Evolutionary conservation across 2,329 filamentous ascomycete genomes (phyloP).

Genomic region (Trichophyton equinum): DNA sequence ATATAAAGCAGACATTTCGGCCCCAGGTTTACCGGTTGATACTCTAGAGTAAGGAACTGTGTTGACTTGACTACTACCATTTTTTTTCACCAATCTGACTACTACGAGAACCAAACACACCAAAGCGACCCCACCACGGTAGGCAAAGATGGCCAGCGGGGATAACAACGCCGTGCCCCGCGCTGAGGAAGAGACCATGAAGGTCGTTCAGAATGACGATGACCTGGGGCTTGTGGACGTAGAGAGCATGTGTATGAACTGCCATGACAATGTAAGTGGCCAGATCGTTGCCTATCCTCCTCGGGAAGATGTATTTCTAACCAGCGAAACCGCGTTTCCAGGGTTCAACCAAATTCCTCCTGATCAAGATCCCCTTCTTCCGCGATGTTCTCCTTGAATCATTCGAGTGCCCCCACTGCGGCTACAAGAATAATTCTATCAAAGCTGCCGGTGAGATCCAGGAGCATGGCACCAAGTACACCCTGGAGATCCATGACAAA

Average conservation of each 20-base stretch:
- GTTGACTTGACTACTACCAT: not conserved
- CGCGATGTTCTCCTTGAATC: conserved; percentile 96
- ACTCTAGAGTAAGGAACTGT: not conserved
- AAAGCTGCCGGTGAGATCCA: conserved; percentile 88
- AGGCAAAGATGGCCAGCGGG: not conserved
- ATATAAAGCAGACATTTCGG: not conserved
- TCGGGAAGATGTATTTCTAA: conserved; percentile 5
- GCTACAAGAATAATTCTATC: conserved; percentile 83
- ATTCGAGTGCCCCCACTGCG: conserved; percentile 82
- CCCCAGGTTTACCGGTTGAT: not conserved
- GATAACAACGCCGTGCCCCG: not conserved
- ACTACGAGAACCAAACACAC: not conserved
- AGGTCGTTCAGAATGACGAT: conserved; percentile 19
- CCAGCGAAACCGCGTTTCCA: conserved; percentile 24
- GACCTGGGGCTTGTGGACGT: conserved; percentile 34
- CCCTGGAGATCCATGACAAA: conserved; percentile 60
- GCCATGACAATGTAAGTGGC: conserved; percentile 54
- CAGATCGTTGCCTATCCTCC: not conserved
- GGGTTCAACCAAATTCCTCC: conserved; percentile 74
- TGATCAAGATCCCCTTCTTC: conserved; percentile 92
- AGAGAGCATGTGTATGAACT: conserved; percentile 79
- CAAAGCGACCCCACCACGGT: not conserved
- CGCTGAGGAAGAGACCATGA: not conserved
- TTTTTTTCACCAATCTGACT: too few species aligned
- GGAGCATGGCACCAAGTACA: conserved; percentile 72